phyloP scores from a whole-genome alignment of 441 rosid genomes.

The Populus hybrid region DNA sequence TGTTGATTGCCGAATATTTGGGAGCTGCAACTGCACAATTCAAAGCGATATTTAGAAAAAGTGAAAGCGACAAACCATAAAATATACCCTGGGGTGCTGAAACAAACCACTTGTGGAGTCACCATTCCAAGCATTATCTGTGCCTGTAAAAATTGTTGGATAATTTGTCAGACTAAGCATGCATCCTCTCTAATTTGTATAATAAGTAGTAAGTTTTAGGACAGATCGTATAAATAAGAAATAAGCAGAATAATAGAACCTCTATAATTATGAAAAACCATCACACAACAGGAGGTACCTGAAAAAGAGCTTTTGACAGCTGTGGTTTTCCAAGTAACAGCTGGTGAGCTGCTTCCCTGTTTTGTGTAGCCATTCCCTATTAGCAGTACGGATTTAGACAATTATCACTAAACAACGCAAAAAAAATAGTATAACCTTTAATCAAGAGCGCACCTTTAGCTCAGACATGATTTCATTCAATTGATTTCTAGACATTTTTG shows the following conservation, averaged over 20 bases:
- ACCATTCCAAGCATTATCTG: conserved; percentile 91
- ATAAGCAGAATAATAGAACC: not conserved
- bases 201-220: not conserved
- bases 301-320: conserved; percentile 82
- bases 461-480: conserved; percentile 70
- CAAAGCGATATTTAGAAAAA: conserved; percentile 16
- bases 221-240: not conserved
- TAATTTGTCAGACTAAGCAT: not conserved
- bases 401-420: not conserved
- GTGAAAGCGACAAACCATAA: conserved; percentile 12
- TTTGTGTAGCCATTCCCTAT: conserved; percentile 72
- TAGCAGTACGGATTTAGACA: conserved; percentile 18
- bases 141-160: conserved; percentile 45
- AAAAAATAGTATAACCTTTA: conserved; percentile 11
- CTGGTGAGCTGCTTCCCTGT: conserved; percentile 70
- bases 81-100: conserved; percentile 21
- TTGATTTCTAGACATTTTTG: conserved; percentile 87
- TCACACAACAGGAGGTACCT: conserved; percentile 38
- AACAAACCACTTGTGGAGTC: conserved; percentile 75
- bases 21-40: conserved; percentile 63
- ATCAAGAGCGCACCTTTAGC: conserved; percentile 54
- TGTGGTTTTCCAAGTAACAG: conserved; percentile 73
- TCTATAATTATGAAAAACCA: not conserved
- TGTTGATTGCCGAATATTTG: conserved; percentile 58
- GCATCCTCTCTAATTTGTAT: not conserved